Evolutionary conservation across 1,284 basidiomycete species (phyloP).

Genomic region (Fomitopsis betulina): DNA sequence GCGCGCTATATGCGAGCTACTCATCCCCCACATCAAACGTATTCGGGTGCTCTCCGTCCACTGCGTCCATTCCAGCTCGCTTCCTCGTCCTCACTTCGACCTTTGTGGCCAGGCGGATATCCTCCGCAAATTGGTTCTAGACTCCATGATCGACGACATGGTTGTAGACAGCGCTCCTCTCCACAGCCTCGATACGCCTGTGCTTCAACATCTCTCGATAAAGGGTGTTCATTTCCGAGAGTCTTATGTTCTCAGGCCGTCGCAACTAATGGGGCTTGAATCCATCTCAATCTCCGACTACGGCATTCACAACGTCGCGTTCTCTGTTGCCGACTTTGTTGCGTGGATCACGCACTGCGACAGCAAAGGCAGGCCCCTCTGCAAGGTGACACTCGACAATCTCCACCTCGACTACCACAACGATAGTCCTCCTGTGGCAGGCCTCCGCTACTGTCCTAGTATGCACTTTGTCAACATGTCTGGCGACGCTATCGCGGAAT

Average conservation of each 20-base stretch:
- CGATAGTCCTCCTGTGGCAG: not conserved
- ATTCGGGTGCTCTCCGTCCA: no score
- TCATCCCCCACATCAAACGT: not conserved
- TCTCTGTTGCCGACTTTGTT: not conserved
- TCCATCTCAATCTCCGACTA: not conserved
- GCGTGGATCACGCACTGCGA: not conserved
- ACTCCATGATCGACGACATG: not conserved
- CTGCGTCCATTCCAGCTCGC: not conserved
- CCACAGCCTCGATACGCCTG: not conserved
- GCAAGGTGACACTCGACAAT: not conserved
- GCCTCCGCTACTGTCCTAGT: not conserved
- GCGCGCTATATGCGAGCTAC: not conserved
- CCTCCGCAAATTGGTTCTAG: not conserved
- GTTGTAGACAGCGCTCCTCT: not conserved
- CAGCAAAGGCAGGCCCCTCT: not conserved
- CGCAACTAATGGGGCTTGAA: not conserved
- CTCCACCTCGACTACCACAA: not conserved
- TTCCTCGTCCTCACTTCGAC: not conserved
- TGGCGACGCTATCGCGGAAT: not conserved
- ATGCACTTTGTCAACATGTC: not conserved
- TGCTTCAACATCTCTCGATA: not conserved
- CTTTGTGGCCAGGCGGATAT: not conserved
- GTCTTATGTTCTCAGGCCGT: not conserved
- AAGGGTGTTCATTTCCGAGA: not conserved
- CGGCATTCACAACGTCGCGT: not conserved